These are phyloP conservation scores for Lunasporangiospora selenospora DNA, from an alignment of 192 early-diverging fungal species.

Conservation along the genomic window DNA sequence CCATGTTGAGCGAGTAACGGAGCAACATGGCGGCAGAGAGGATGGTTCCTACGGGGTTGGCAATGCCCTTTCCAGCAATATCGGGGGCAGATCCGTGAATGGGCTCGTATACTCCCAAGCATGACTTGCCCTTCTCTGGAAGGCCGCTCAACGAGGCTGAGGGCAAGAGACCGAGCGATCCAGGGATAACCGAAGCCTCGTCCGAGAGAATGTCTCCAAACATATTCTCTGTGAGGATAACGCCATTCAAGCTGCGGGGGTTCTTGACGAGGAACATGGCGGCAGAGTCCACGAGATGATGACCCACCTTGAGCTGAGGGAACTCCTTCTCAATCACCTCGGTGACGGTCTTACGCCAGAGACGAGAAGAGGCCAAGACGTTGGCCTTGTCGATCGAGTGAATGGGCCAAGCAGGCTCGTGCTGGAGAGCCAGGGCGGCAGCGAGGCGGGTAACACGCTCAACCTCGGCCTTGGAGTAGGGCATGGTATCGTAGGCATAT, in stretches of 20 bases:
- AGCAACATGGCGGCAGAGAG: constrained; percentile 94
- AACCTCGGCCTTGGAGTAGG: constrained; percentile 91
- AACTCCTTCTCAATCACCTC: constrained; percentile 90
- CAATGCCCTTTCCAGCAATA: constrained; percentile 96
- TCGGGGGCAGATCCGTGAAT: constrained; percentile 99
- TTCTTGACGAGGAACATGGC: constrained; percentile 97
- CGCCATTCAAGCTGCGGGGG: constrained; percentile 90
- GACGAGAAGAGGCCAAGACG: constrained; percentile 95
- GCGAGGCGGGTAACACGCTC: constrained; percentile 97
- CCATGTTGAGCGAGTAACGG: constrained; percentile 92
- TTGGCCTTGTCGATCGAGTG: constrained; percentile 99
- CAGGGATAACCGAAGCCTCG: constrained; percentile 96
- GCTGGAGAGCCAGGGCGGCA: constrained; percentile 79
- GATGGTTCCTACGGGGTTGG: constrained; percentile 98
- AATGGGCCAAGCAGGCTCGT: constrained; percentile 83
- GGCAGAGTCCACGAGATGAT: constrained; percentile 96
- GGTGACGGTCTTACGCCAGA: constrained; percentile 95
- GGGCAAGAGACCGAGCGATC: constrained; percentile 92
- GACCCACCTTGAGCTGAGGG: constrained; percentile 84
- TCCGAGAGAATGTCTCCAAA: constrained; percentile 99
- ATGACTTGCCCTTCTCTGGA: constrained; percentile 72
- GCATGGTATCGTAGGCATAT: constrained; percentile 90
- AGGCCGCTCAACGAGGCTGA: constrained; percentile 90
- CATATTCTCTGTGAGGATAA: constrained; percentile 99
- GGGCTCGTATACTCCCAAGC: constrained; percentile 96